These are phyloP conservation scores for Forsythia viridissima DNA, from an alignment of 257 asterid genomes.

Conservation along the genomic window DNA sequence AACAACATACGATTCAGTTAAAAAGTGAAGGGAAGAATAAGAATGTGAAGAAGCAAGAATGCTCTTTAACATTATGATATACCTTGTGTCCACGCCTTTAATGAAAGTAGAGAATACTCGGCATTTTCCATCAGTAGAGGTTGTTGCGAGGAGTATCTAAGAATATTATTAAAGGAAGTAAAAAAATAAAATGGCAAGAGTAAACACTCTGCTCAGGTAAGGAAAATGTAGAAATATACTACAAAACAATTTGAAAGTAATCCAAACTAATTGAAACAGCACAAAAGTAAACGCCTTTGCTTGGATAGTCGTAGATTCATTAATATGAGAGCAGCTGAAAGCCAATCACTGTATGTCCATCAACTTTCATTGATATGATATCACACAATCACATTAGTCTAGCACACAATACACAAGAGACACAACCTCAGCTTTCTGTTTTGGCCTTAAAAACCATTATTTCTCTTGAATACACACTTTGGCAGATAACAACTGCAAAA, in stretches of 20 bases:
- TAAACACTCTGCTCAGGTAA: constrained; percentile 1
- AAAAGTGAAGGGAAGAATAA: constrained; percentile 17
- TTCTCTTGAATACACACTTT: neutral
- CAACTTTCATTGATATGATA: neutral
- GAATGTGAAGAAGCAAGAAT: constrained; percentile 10
- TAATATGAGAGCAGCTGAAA: constrained; percentile 4
- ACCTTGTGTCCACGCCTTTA: constrained; percentile 94
- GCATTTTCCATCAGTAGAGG: constrained; percentile 98
- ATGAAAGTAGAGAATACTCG: constrained; percentile 96
- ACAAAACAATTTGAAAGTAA: neutral
- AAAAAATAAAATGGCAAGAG: neutral
- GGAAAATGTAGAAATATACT: constrained; percentile 5
- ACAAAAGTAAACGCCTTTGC: neutral
- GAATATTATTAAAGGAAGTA: constrained; percentile 1
- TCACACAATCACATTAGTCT: neutral
- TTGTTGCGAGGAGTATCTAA: constrained; percentile 90
- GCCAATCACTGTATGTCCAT: neutral
- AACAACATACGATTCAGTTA: constrained; percentile 19
- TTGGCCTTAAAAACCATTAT: neutral
- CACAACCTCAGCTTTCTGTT: neutral
- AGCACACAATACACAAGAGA: neutral
- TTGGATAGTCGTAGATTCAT: neutral
- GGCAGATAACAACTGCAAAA: constrained; percentile 14
- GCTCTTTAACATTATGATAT: constrained; percentile 28
- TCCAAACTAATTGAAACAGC: neutral